Conservation (phyloP, 2,329 filamentous ascomycete species). For the Trichoderma endophyticum region DNA sequence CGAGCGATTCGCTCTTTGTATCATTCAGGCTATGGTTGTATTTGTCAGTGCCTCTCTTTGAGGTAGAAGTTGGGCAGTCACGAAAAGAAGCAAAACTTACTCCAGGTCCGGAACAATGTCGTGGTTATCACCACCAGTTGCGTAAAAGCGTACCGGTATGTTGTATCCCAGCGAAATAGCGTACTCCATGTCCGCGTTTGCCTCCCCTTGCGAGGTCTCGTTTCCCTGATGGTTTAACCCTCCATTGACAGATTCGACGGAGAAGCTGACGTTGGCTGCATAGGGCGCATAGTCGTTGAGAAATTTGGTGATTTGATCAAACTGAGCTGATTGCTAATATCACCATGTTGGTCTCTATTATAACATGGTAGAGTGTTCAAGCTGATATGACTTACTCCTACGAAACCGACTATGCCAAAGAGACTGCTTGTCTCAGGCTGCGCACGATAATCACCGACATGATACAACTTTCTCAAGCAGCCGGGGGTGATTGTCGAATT, state of each 20-base stretch:
- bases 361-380: not conserved
- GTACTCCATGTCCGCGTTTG: constrained; percentile 39
- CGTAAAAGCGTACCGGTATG: constrained; percentile 34
- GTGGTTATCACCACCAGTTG: constrained; percentile 32
- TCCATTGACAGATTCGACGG: constrained; percentile 53
- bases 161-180: constrained; percentile 34
- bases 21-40: not conserved
- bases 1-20: constrained; percentile 42
- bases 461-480: constrained; percentile 45
- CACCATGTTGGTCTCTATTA: not conserved
- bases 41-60: not conserved
- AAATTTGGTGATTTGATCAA: constrained; percentile 55
- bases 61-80: not conserved
- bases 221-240: constrained; percentile 50
- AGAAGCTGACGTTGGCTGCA: constrained; percentile 53
- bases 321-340: constrained; percentile 47
- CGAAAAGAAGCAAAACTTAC: constrained; percentile 25
- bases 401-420: constrained; percentile 57
- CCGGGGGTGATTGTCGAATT: constrained; percentile 40
- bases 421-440: constrained; percentile 59
- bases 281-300: constrained; percentile 51
- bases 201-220: constrained; percentile 30
- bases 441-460: constrained; percentile 45
- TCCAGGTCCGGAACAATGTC: constrained; percentile 35
- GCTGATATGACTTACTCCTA: constrained; percentile 30